A percentile compares a stretch with the other conserved stretches of the same genome.
These are phyloP conservation scores for Pleomassaria siparia DNA, from an alignment of 2,329 filamentous ascomycete genomes.

Conservation along the genomic window DNA sequence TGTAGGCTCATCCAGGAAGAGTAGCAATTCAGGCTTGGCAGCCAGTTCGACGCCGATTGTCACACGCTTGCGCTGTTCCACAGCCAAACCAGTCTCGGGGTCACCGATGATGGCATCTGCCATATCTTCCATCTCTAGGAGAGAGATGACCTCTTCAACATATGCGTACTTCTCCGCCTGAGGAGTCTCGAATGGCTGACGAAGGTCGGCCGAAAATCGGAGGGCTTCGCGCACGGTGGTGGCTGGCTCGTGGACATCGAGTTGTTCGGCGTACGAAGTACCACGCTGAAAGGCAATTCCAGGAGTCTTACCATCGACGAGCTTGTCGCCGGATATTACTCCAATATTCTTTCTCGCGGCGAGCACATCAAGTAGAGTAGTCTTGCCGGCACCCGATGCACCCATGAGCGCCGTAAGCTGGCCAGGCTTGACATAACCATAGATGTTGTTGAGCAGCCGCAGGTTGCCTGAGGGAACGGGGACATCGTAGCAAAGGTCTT, in stretches of 20 bases:
- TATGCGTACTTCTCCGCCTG: constrained; percentile 65
- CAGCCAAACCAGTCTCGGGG: constrained; percentile 61
- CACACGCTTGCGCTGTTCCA: constrained; percentile 68
- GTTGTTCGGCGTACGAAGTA: constrained; percentile 66
- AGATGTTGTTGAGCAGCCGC: constrained; percentile 59
- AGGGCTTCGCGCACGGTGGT: constrained; percentile 67
- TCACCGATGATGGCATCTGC: constrained; percentile 67
- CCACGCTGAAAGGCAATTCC: constrained; percentile 64
- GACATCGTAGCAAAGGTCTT: constrained; percentile 64
- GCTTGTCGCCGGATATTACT: constrained; percentile 62
- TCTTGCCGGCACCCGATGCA: constrained; percentile 74
- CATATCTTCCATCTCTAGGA: constrained; percentile 66
- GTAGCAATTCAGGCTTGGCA: constrained; percentile 68
- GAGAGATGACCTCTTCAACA: constrained; percentile 65
- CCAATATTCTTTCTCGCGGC: constrained; percentile 66
- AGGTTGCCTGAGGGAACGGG: constrained; percentile 63
- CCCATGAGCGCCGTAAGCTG: constrained; percentile 53
- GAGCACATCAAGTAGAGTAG: constrained; percentile 78
- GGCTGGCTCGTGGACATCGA: constrained; percentile 64
- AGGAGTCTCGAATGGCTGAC: constrained; percentile 61
- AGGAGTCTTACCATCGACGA: constrained; percentile 61
- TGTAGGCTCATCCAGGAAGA: constrained; percentile 80
- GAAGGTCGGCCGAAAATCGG: constrained; percentile 65
- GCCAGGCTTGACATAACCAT: constrained; percentile 59
- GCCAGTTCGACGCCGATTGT: constrained; percentile 64